A percentile compares a stretch with the other conserved stretches of the same genome.
These are phyloP conservation scores for Colletotrichum cuscutae DNA, from an alignment of 2,329 filamentous ascomycete species.

Conservation along the genomic window DNA sequence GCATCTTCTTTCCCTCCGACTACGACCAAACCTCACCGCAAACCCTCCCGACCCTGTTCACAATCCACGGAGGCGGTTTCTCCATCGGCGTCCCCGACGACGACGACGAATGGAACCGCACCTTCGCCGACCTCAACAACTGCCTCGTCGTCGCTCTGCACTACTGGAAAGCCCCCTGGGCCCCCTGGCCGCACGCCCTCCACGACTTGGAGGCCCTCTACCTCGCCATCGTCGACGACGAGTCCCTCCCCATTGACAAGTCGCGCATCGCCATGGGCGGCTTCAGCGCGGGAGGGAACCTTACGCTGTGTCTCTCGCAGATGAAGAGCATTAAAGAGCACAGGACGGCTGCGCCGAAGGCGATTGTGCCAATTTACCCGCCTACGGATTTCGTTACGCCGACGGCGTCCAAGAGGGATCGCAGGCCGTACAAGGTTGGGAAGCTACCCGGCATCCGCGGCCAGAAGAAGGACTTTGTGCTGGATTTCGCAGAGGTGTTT, in stretches of 20 bases:
- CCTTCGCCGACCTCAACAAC: slow-evolving; percentile 51
- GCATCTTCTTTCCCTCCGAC: slow-evolving; percentile 53
- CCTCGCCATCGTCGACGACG: slow-evolving; percentile 53
- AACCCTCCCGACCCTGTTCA: slow-evolving; percentile 55
- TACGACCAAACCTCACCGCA: slow-evolving; percentile 44
- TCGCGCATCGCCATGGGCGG: slow-evolving; percentile 54
- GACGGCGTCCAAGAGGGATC: slow-evolving; percentile 38
- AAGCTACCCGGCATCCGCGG: slow-evolving; percentile 35
- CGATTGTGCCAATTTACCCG: slow-evolving; percentile 55
- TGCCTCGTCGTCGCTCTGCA: slow-evolving; percentile 59
- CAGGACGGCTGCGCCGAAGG: slow-evolving; percentile 38
- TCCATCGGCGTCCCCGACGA: slow-evolving; percentile 52
- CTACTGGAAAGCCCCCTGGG: slow-evolving; percentile 58
- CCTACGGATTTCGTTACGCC: slow-evolving; percentile 46
- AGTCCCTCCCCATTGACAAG: slow-evolving; percentile 56
- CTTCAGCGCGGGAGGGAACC: slow-evolving; percentile 63
- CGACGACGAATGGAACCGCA: slow-evolving; percentile 58
- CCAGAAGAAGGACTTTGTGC: slow-evolving; percentile 31
- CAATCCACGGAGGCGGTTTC: slow-evolving; percentile 64
- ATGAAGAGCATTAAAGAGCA: slow-evolving; percentile 46
- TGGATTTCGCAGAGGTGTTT: slow-evolving; percentile 40
- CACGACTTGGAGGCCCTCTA: slow-evolving; percentile 58
- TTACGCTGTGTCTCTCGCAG: slow-evolving; percentile 54
- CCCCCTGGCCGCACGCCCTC: slow-evolving; percentile 55
- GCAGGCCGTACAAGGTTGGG: slow-evolving; percentile 41